Base-by-base conservation (phyloP, 768 basidiomycete species). In the Podaxis rugospora region DNA sequence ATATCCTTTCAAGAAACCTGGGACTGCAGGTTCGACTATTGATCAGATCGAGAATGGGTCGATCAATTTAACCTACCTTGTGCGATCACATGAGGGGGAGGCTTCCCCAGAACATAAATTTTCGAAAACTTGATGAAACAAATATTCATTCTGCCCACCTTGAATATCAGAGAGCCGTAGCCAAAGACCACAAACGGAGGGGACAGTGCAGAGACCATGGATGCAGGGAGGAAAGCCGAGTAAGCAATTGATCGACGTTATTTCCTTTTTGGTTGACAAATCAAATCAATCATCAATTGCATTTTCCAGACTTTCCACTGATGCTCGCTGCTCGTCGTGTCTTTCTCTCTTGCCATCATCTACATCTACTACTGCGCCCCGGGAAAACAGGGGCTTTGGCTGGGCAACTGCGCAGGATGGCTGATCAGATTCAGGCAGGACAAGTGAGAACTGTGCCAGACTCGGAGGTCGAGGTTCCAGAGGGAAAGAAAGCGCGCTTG, bases 131-230 rank as follows among this genome's bases (percentile, higher is more conserved):
- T 18, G 46, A 37, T 44, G 9, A 5, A 13, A 39, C 51, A 36
- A 25, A 2, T 16, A 60, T 23, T 21, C 52, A 32, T 28, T 7
- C 28, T 52, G 61, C 62, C 35, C 68, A 88, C 93, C 83, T 93
- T 95, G 82, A 90, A 96, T 60, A 96, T 95, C 42, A 97, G 80
- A 5, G 92, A 94, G 10, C 94, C 94, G 66, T 97, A 97, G 32
- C 93, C 93, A 66, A 96, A 97, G 11, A 96, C 90, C 55, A 91
- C 78, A 69, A 88, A 94, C 2, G 77, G 73, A 27, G 21, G 37
- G 18, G 49, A 27, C 5, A 50, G 25, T 23, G 42, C 52, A 61
- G 52, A 46, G 59, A 55, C 59, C 59, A 61, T 61, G 54, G 51
- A 18, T 44, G 42, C 16, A 35, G 25, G 52, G 5, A 52, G 28